Percentiles rank a stretch among this genome's conserved stretches.
phyloP scores from a whole-genome alignment of 768 basidiomycete species.

The Kwoniella europaea region DNA sequence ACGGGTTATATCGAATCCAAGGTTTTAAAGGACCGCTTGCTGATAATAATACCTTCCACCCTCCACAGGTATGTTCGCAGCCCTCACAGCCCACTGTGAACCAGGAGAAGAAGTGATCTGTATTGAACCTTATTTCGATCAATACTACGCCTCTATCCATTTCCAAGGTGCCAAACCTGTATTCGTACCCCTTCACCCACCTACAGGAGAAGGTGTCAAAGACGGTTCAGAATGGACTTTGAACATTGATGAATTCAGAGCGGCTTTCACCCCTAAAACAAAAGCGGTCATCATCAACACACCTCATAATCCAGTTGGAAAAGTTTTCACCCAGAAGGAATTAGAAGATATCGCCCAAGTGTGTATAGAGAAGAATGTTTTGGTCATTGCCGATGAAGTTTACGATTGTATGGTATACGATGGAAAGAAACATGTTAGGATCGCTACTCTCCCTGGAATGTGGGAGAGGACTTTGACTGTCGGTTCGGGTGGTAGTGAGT shows the following conservation, averaged over 20 bases:
- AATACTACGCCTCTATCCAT: constrained; percentile 87
- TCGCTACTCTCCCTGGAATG: constrained; percentile 95
- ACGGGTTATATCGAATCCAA: too few relatives aligned
- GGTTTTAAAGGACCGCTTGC: not conserved
- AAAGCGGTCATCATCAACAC: constrained; percentile 97
- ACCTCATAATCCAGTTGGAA: constrained; percentile 97
- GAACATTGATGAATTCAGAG: constrained; percentile 83
- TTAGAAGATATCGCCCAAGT: constrained; percentile 82
- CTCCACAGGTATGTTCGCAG: constrained; percentile 83
- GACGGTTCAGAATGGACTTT: constrained; percentile 83
- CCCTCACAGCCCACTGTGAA: constrained; percentile 88
- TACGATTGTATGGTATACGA: constrained; percentile 94
- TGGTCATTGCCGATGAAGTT: constrained; percentile 98
- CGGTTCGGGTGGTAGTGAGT: constrained; percentile 89
- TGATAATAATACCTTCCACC: not conserved
- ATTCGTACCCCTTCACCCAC: constrained; percentile 93
- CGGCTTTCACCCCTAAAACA: constrained; percentile 81
- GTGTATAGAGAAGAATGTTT: constrained; percentile 87
- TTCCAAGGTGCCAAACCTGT: constrained; percentile 94
- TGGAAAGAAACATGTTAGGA: constrained; percentile 83
- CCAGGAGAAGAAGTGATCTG: constrained; percentile 96
- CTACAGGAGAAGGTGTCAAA: constrained; percentile 60
- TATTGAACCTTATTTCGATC: constrained; percentile 98
- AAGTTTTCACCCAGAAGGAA: constrained; percentile 85
- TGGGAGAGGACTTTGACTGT: constrained; percentile 98